phyloP scores from a whole-genome alignment of 1,284 basidiomycete genomes.

The Papiliotrema terrestris region DNA sequence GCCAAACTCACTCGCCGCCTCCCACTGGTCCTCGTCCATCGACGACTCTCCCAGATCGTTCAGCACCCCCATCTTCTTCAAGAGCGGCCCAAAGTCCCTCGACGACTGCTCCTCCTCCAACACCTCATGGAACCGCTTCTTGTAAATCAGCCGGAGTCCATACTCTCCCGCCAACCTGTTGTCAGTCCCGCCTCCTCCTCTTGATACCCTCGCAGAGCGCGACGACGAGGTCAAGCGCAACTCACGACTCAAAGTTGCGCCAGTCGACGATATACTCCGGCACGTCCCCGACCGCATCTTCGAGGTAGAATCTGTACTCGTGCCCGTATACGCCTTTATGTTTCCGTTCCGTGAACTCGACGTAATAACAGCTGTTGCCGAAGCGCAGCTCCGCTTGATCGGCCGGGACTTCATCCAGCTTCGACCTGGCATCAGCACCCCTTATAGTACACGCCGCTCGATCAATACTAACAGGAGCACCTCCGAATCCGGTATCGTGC shows the following conservation, averaged over 20 bases:
- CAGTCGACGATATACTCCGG: constrained; percentile 95
- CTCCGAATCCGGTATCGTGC: constrained; percentile 87
- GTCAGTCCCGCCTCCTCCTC: not conserved
- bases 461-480: constrained; percentile 63
- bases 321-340: constrained; percentile 75
- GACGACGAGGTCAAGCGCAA: constrained; percentile 3
- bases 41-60: constrained; percentile 75
- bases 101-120: constrained; percentile 72
- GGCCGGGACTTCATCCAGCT: constrained; percentile 64
- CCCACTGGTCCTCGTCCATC: constrained; percentile 92
- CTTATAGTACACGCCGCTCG: not conserved
- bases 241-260: constrained; percentile 84
- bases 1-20: constrained; percentile 80
- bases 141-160: constrained; percentile 70
- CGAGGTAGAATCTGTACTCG: constrained; percentile 87
- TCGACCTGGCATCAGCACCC: constrained; percentile 53
- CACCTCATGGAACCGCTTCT: constrained; percentile 82
- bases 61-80: constrained; percentile 84
- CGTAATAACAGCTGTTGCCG: constrained; percentile 85
- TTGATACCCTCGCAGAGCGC: too few species aligned
- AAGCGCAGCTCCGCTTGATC: constrained; percentile 64
- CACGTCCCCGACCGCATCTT: constrained; percentile 93
- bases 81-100: constrained; percentile 69
- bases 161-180: constrained; percentile 78
- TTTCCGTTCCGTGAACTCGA: constrained; percentile 71